A percentile compares a stretch with the other conserved stretches of the same genome.
Conservation (phyloP, 2,329 filamentous ascomycete genomes). For the Paradendryphiella salina region DNA sequence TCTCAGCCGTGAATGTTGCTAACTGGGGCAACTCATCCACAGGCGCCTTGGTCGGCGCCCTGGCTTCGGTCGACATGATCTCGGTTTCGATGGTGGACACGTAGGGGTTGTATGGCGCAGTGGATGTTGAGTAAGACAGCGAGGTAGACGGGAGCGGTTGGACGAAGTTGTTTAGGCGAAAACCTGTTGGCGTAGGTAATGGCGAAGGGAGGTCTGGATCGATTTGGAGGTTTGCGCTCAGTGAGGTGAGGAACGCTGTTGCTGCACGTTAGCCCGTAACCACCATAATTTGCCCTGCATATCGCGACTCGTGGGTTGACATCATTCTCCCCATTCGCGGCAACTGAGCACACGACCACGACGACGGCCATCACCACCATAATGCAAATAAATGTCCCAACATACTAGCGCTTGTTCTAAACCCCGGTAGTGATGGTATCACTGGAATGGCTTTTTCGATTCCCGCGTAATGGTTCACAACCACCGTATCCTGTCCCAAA, state of each 20-base stretch:
- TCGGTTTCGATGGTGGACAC: constrained; percentile 44
- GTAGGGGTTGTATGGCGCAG: constrained; percentile 40
- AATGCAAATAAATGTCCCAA: constrained; percentile 20
- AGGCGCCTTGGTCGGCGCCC: constrained; percentile 26
- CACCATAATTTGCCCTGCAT: neutral
- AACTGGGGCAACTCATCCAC: constrained; percentile 58
- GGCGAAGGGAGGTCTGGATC: constrained; percentile 62
- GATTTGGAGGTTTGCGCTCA: constrained; percentile 78
- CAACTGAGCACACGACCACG: constrained; percentile 26
- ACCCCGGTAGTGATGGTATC: constrained; percentile 45
- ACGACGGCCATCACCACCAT: constrained; percentile 15
- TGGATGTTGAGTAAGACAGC: constrained; percentile 51
- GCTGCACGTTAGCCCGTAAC: constrained; percentile 16
- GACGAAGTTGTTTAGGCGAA: constrained; percentile 50
- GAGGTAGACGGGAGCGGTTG: constrained; percentile 59
- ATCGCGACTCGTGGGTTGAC: neutral
- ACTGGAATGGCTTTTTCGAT: constrained; percentile 45
- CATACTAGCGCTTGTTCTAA: constrained; percentile 47
- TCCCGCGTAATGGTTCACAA: constrained; percentile 41
- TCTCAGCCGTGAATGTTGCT: constrained; percentile 58
- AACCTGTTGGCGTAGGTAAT: constrained; percentile 65
- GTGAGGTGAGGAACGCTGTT: constrained; percentile 79
- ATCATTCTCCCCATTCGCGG: constrained; percentile 9
- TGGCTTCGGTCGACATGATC: constrained; percentile 43
- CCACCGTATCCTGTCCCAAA: constrained; percentile 32